These are phyloP conservation scores for Nidula microcarpa DNA, from an alignment of 768 basidiomycete species.

Conservation along the genomic window DNA sequence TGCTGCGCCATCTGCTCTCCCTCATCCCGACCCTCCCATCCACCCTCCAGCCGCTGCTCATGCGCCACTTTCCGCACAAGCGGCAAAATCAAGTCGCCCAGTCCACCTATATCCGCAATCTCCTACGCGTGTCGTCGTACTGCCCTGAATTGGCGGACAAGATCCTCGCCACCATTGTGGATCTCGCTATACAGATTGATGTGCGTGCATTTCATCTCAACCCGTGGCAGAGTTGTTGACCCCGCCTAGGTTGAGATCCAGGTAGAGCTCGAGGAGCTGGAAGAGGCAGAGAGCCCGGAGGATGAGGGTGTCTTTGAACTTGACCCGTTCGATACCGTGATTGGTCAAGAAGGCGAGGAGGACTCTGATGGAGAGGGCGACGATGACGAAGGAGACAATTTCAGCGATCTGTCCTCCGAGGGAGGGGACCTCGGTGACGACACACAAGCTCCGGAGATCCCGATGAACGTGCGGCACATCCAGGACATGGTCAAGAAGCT, in stretches of 20 bases:
- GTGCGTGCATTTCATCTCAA: slow-evolving; percentile 43
- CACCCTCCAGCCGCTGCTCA: slow-evolving; percentile 80
- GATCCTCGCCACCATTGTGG: slow-evolving; percentile 82
- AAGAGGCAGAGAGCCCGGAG: slow-evolving; percentile 56
- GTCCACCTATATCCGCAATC: slow-evolving; percentile 87
- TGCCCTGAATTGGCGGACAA: slow-evolving; percentile 85
- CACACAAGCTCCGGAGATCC: slow-evolving; percentile 33
- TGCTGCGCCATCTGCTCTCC: slow-evolving; percentile 82
- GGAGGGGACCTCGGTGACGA: slow-evolving; percentile 48
- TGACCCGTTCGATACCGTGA: slow-evolving; percentile 82
- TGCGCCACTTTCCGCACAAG: slow-evolving; percentile 90
- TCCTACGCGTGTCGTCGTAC: slow-evolving; percentile 78
- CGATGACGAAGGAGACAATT: slow-evolving; percentile 47
- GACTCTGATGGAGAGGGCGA: slow-evolving; percentile 53
- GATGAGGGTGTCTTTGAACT: slow-evolving; percentile 67
- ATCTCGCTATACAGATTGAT: slow-evolving; percentile 95
- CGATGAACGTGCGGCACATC: slow-evolving; percentile 62
- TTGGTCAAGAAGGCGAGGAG: slow-evolving; percentile 73
- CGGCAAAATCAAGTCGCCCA: slow-evolving; percentile 78
- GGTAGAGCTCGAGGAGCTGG: slow-evolving; percentile 90
- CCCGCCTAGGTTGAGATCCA: slow-evolving; percentile 87
- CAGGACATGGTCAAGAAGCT: slow-evolving; percentile 90
- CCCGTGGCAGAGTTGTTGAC: neutral
- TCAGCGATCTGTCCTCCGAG: slow-evolving; percentile 79
- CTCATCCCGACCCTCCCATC: slow-evolving; percentile 91